A percentile compares a stretch with the other conserved stretches of the same genome.
Evolutionary conservation across 805 yeast species (phyloP).

Genomic region (Limtongia smithiae): DNA sequence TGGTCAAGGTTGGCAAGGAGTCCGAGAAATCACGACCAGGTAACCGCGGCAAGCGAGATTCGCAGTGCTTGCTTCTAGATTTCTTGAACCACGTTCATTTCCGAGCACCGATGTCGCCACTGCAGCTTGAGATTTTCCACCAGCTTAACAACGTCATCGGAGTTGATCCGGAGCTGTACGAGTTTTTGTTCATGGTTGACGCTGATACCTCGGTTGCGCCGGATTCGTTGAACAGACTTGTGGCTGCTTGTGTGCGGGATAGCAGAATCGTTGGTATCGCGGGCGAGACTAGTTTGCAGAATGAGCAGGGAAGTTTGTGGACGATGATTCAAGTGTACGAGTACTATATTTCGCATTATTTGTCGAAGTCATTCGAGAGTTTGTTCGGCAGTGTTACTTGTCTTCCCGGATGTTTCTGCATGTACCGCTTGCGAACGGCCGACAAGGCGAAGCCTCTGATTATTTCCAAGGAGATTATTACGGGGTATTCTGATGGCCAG

Average conservation of each 20-base stretch:
- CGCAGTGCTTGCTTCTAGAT: slow-evolving; percentile 56
- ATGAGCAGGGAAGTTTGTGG: slow-evolving; percentile 53
- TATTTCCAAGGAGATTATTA: slow-evolving; percentile 58
- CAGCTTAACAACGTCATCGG: slow-evolving; percentile 57
- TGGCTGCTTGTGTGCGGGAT: slow-evolving; percentile 57
- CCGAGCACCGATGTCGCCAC: slow-evolving; percentile 56
- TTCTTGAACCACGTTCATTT: slow-evolving; percentile 58
- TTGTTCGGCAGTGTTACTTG: slow-evolving; percentile 62
- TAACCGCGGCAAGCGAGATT: slow-evolving; percentile 63
- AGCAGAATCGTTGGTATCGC: slow-evolving; percentile 58
- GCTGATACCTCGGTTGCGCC: slow-evolving; percentile 59
- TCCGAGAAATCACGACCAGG: slow-evolving; percentile 53
- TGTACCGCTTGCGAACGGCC: slow-evolving; percentile 48
- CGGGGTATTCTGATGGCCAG: slow-evolving; percentile 53
- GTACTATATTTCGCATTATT: slow-evolving; percentile 61
- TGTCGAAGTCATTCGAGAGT: slow-evolving; percentile 60
- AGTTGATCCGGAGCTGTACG: slow-evolving; percentile 58
- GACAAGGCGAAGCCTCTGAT: slow-evolving; percentile 55
- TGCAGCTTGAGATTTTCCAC: slow-evolving; percentile 53
- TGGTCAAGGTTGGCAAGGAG: slow-evolving; percentile 57
- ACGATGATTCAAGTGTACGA: slow-evolving; percentile 63
- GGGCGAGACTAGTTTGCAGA: slow-evolving; percentile 59
- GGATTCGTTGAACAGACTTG: slow-evolving; percentile 54
- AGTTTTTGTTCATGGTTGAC: slow-evolving; percentile 55
- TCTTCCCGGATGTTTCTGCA: slow-evolving; percentile 63